Conservation (phyloP, 2,329 filamentous ascomycete genomes). For the Pseudogymnoascus sp. region DNA sequence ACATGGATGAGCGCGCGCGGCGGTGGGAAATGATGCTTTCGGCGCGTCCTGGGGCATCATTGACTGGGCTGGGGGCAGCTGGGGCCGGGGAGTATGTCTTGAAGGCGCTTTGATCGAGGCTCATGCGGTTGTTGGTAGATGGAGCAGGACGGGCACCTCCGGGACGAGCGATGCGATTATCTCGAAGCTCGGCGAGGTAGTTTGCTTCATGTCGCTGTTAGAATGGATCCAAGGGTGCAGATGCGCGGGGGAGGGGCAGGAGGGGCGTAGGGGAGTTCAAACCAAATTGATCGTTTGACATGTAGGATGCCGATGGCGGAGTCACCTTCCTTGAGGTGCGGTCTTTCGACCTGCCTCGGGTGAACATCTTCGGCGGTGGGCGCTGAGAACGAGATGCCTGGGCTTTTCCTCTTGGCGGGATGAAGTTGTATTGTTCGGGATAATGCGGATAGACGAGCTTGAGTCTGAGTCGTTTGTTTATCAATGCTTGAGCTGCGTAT, state of each 20-base stretch:
- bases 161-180: constrained; percentile 58
- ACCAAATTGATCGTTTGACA: constrained; percentile 63
- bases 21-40: constrained; percentile 23
- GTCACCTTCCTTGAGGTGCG: constrained; percentile 43
- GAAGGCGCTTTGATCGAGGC: background rate
- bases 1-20: constrained; percentile 23
- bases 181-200: constrained; percentile 64
- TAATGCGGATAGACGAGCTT: background rate
- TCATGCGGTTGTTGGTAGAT: constrained; percentile 20
- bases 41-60: constrained; percentile 18
- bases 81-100: background rate
- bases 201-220: constrained; percentile 40
- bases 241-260: constrained; percentile 10
- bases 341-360: constrained; percentile 27
- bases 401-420: background rate
- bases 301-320: constrained; percentile 54
- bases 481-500: background rate
- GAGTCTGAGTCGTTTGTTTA: background rate
- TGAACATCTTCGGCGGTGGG: constrained; percentile 15
- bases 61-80: constrained; percentile 7
- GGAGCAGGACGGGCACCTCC: constrained; percentile 62
- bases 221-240: constrained; percentile 11
- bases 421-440: background rate
- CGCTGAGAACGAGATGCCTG: background rate
- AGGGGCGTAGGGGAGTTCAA: constrained; percentile 24